Percentiles rank a stretch among this genome's conserved stretches.
phyloP scores from a whole-genome alignment of 305 asterid genomes.

The Fraxinus sp. region DNA sequence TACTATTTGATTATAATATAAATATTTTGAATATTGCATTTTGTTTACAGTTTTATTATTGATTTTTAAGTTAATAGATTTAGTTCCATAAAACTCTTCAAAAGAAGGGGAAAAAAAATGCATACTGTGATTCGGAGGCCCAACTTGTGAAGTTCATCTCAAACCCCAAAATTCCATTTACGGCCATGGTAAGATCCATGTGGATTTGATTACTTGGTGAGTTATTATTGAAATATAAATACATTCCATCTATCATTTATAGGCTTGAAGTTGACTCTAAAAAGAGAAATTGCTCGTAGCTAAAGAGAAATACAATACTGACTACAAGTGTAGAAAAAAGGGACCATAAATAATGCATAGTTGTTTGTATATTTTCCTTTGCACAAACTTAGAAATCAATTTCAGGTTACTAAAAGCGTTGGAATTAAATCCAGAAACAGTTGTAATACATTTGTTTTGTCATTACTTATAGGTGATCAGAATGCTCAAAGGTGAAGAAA shows the following conservation, averaged over 20 bases:
- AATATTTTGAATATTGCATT: neutral
- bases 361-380: neutral
- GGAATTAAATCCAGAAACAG: neutral
- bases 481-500: slow-evolving; percentile 29
- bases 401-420: neutral
- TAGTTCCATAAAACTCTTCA: neutral
- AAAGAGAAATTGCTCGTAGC: neutral
- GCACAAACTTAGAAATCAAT: neutral
- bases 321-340: neutral
- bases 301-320: neutral
- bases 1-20: no score
- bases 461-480: slow-evolving; percentile 36
- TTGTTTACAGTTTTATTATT: no score
- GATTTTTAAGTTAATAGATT: no score
- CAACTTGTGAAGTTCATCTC: neutral
- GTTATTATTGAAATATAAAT: neutral
- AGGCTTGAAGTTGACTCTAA: neutral
- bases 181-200: neutral
- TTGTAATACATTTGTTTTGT: neutral
- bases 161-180: no score
- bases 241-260: neutral
- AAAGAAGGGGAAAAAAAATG: no score
- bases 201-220: neutral
- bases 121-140: neutral
- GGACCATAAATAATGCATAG: neutral